Base-by-base conservation (phyloP, 371 early-diverging fungal species). In the Zopfochytrium polystomum region DNA sequence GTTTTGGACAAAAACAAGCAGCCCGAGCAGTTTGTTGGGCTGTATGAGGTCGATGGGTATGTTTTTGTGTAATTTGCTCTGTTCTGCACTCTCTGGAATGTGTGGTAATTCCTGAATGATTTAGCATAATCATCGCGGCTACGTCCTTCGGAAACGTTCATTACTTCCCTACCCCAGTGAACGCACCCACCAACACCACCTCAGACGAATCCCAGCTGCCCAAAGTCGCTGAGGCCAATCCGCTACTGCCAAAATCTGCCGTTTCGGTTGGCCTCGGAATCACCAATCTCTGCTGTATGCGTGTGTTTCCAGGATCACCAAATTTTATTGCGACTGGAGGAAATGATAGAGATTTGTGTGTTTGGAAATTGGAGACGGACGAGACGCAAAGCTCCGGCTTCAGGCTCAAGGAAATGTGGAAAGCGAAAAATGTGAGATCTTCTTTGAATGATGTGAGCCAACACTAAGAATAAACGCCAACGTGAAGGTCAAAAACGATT, bases 251-350 rank as follows among this genome's bases (percentile, higher is more conserved):
- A 7, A 43, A 20, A 22, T 5, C 58, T 6, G 3, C 46, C 3
- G 32, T 53, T 2, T 55, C 57, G 18, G 29, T 81, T 27, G 69
- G 68, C 61, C 65, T 71, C 45, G 81, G 81, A 45, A 42, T 58
- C 13, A 75, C 86, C n/a, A 82, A 70, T 57, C 66, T 77, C 30
- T n/a, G n/a, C n/a, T n/a, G n/a, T n/a, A 87, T 92, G 85, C 82
- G 86, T 31, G 79, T 80, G 1, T 87, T 90, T 63, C 84, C 84
- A 6, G 66, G 67, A n/a, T 74, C 79, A 18, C 72, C 84, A 11
- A 66, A 86, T 56, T 59, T 91, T 6, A 81, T 95, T 65, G 92
- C 90, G 0, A 86, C 87, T 5, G 93, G 90, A 33, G 95, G 95
- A 18, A 87, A 89, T 33, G 90, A 92, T 57, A 84, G 85, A 45